Percentiles rank a stretch among this genome's conserved stretches.
These are phyloP conservation scores for Seiridium unicorne DNA, from an alignment of 2,329 filamentous ascomycete species.

Conservation along the genomic window DNA sequence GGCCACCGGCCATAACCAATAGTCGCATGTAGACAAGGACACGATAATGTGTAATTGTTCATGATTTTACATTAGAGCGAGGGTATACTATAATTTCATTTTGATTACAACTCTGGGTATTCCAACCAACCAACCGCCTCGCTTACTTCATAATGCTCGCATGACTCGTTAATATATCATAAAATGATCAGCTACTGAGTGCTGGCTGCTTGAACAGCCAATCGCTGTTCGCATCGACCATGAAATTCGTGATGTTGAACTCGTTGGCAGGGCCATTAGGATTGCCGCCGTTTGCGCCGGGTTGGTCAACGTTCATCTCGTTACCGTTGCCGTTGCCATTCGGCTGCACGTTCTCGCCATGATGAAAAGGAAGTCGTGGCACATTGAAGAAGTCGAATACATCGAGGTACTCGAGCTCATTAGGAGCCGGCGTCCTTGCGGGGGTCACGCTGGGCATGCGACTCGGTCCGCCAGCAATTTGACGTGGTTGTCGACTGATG, in stretches of 20 bases:
- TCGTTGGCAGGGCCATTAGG: conserved; percentile 45
- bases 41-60: too few species aligned
- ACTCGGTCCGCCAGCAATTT: conserved; percentile 37
- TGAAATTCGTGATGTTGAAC: conserved; percentile 77
- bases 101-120: neutral
- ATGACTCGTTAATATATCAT: neutral
- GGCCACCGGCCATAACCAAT: too few species aligned
- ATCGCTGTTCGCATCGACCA: conserved; percentile 71
- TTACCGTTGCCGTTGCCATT: conserved; percentile 14
- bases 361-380: conserved; percentile 62
- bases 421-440: conserved; percentile 68
- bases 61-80: neutral
- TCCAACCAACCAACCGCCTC: neutral
- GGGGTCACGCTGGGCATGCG: conserved; percentile 55
- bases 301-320: conserved; percentile 7
- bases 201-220: conserved; percentile 65
- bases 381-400: conserved; percentile 96
- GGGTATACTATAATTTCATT: neutral
- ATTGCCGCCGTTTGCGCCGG: neutral
- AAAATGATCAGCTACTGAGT: neutral
- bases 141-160: neutral
- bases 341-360: conserved; percentile 20
- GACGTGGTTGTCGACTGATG: conserved; percentile 75
- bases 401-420: conserved; percentile 87
- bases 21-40: too few species aligned